Base-by-base conservation (phyloP, 2,329 filamentous ascomycete species). In the Lachnellula suecica region DNA sequence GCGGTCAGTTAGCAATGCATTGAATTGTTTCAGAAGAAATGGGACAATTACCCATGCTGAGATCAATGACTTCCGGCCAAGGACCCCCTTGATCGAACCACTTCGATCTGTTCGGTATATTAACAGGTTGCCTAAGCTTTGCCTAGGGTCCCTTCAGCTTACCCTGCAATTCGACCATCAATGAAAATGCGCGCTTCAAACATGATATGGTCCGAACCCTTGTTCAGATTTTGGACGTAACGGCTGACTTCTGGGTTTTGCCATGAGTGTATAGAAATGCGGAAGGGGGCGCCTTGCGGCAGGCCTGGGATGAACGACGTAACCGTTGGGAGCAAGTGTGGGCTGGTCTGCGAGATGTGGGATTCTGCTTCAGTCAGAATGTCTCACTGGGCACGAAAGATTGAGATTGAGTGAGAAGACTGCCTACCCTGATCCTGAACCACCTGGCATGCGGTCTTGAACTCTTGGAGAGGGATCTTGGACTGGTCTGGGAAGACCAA, bases 211-310 rank as follows among this genome's bases (percentile, higher is more conserved):
- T 87, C 78, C 8, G 77, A 67, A 41, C 79, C 74, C 54, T 82
- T 79, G 70, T 58, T 82, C 63, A 82, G 76, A 41, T 72, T 72
- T 54, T 75, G 76, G 29, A 82, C 77, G 60, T 79, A 75, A 41
- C 81, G 76, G 59, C 82, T 87, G 49, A 83, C 71, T 17, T 75
- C 73, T 5, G 85, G 85, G 4, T 73, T 76, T 15, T 78, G 78
- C 89, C 89, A 93, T 52, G 79, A 85, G 70, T 92, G 88, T 44
- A 93, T 76, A 2, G 89, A 92, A 45, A 92, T 77, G 56, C 84
- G 81, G 68, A 91, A 92, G 0, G 81, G 75, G 24, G 73, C 73
- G 22, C 81, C 81, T 1, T 72, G 66, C 3, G 74, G 63, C 9
- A 91, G 73, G 53, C 84, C 87, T 1, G 88, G 84, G 41, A 91